Evolutionary conservation across 108 stramenopile species (phyloP).

Genomic region (Cyclotella baltica): DNA sequence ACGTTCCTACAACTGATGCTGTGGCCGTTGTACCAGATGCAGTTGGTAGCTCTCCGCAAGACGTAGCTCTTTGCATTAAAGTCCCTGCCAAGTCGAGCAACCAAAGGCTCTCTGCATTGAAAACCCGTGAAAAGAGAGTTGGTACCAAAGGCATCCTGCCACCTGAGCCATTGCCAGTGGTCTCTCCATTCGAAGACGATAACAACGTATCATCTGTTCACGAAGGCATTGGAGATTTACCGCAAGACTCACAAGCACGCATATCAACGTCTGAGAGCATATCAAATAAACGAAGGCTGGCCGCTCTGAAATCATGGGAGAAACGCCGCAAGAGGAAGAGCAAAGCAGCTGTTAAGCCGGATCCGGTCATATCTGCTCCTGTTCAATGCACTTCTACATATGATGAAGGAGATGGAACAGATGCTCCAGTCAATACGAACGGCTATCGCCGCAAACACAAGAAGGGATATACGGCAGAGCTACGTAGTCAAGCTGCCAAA

Average conservation of each 20-base stretch:
- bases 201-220: neutral
- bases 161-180: neutral
- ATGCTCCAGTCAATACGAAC: neutral
- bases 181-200: neutral
- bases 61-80: neutral
- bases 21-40: neutral
- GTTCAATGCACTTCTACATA: constrained; percentile 1
- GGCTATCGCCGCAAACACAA: neutral
- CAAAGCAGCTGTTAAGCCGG: constrained; percentile 2
- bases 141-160: constrained; percentile 7
- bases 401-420: neutral
- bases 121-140: constrained; percentile 10
- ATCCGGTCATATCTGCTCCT: constrained; percentile 6
- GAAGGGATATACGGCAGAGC: constrained; percentile 32
- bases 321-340: constrained; percentile 27
- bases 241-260: neutral
- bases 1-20: constrained; percentile 4
- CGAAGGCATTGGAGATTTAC: neutral
- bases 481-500: constrained; percentile 28
- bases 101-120: constrained; percentile 31
- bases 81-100: constrained; percentile 19
- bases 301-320: constrained; percentile 19
- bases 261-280: neutral
- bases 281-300: neutral
- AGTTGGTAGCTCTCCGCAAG: neutral